Base-by-base conservation (phyloP, 2,329 filamentous ascomycete genomes). In the Chaetomium globosum region DNA sequence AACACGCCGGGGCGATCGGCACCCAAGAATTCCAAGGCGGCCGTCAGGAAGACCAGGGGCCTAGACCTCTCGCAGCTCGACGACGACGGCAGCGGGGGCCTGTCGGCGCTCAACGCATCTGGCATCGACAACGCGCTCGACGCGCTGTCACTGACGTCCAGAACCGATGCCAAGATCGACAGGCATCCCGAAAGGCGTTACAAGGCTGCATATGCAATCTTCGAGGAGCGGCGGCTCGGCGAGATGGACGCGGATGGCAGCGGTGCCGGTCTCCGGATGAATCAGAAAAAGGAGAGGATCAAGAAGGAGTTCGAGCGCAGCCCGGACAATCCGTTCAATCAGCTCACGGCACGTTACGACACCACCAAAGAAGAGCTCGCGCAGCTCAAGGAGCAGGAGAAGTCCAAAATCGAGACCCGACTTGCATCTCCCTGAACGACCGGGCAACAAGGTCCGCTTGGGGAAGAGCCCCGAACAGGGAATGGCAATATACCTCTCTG, bases 111-210 rank as follows among this genome's bases (percentile, higher is more conserved):
- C 73, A 93, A 89, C 76, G 93, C 93, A 3, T 85, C 89, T 0
- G 93, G 93, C 73, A 97, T 99, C 77, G 93, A 98, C 77, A 94
- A 97, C 73, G 93, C 93, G 0, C 86, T 98, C 58, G 93, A 97
- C 73, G 93, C 93, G 3, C 85, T 98, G 31, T 87, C 87, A 2
- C 78, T 97, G 60, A 82, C 84, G 19, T 78, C 77, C 30, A 78
- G 81, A 49, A 76, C 81, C 52, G 82, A 84, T 59, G 79, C 85
- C 65, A 92, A 95, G 81, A 78, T 99, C 65, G 95, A 99, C 75
- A 85, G 88, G 61, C 93, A 98, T 75, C 93, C 95, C 0, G 93
- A 97, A 81, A 83, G 91, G 66, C 83, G 95, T 60, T 95, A 89
- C 81, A 91, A 93, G 77, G 93, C 93, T 7, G 94, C 94, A 0